Evolutionary conservation across 176 grass and related monocot species (phyloP), one percentile per base, ranked within the genome.

Genomic region (Ensete glaucum): DNA sequence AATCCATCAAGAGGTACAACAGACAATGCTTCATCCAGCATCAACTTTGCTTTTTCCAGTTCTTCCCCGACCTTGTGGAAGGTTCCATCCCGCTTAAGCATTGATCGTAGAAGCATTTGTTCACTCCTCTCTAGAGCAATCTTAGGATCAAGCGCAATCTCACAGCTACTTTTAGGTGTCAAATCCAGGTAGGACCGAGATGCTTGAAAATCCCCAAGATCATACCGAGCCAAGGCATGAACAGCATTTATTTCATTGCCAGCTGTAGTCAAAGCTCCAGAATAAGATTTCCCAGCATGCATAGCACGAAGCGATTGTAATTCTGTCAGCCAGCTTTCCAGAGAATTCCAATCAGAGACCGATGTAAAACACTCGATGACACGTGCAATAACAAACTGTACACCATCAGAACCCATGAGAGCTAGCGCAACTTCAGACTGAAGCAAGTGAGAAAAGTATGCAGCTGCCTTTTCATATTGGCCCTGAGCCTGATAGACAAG

Each of bases 201-300:
- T 81, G 94, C 78, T 79, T 88, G 52, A 58, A 90, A 93, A 68
- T 97, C 94, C 24, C 89, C 94, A 69, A 85, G 85, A 67, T 97
- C 94, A 85, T 90, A 97, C 53, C 88, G 80, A 19, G 90, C 82
- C 74, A 97, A 84, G 50, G 94, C 94, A 90, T 97, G 85, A 63
- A 97, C 86, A 79, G 90, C 85, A 85, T 97, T 97, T 53, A 97
- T 79, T 82, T 97, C 94, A 74, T 89, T 90, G 74, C 94, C 94
- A 74, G 90, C 83, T 67, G 83, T 88, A 57, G 94, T 97, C 80
- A 97, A 75, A 77, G 87, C 94, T 78, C 94, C 90, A 77, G 94
- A 93, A 89, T 93, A 97, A 85, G 90, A 80, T 82, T 97, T 97
- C 69, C 94, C 94, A 54, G 94, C 88, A 78, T 97, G 94, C 22